Conservation (phyloP, 768 basidiomycete species). For the Artomyces pyxidatus region DNA sequence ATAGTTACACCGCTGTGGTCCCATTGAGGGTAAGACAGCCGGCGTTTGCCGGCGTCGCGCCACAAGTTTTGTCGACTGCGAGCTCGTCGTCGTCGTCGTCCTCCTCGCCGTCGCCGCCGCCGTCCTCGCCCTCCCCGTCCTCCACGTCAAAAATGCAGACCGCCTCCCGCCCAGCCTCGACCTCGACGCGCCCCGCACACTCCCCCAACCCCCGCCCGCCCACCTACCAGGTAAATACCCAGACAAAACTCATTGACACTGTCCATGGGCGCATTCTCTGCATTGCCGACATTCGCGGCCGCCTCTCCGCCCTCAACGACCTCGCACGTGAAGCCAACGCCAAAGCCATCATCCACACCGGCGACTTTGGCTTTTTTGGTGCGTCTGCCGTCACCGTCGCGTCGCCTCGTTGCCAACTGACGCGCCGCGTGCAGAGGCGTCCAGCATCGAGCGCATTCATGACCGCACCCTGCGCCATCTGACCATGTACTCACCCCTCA, state of each 20-base stretch:
- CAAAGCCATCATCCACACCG: slow-evolving; percentile 91
- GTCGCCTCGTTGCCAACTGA: not conserved
- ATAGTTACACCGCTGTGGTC: too few species aligned
- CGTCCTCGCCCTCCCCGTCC: not conserved
- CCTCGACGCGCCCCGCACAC: slow-evolving; percentile 48
- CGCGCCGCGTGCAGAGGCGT: slow-evolving; percentile 42
- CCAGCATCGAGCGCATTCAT: slow-evolving; percentile 81
- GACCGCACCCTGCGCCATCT: slow-evolving; percentile 95
- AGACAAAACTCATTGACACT: slow-evolving; percentile 73
- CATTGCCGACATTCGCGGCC: slow-evolving; percentile 89
- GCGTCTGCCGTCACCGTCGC: not conserved
- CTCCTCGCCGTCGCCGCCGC: not conserved
- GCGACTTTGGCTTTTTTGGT: slow-evolving; percentile 99
- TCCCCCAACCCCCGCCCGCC: slow-evolving; percentile 47
- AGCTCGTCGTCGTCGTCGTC: not conserved
- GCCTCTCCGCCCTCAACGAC: slow-evolving; percentile 81
- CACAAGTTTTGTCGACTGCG: not conserved
- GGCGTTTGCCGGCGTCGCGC: too few species aligned
- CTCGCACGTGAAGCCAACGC: slow-evolving; percentile 85
- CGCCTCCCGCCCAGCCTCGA: slow-evolving; percentile 49
- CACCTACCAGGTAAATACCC: slow-evolving; percentile 53
- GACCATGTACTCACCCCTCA: slow-evolving; percentile 92
- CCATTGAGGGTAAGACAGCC: too few species aligned
- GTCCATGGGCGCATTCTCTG: slow-evolving; percentile 85
- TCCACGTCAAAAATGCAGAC: slow-evolving; percentile 37